These are phyloP conservation scores for Coccinonectria pachysandricola DNA, from an alignment of 2,329 filamentous ascomycete genomes.

Conservation along the genomic window DNA sequence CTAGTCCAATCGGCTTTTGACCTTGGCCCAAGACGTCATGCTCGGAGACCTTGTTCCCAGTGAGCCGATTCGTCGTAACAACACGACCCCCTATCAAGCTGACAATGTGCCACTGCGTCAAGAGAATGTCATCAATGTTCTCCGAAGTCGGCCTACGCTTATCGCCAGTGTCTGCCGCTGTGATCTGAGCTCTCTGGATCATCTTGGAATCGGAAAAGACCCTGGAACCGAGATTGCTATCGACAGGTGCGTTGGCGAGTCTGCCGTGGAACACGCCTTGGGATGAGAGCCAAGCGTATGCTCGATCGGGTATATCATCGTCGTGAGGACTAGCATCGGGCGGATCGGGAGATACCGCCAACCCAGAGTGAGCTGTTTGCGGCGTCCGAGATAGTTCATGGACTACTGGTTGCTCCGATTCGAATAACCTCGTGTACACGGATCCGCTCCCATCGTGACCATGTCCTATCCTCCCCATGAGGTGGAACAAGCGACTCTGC, in stretches of 20 bases:
- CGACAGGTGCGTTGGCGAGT: conserved; percentile 51
- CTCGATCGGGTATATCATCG: conserved; percentile 54
- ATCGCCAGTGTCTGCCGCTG: conserved; percentile 53
- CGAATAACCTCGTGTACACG: conserved; percentile 81
- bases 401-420: conserved; percentile 68
- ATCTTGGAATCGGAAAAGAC: conserved; percentile 73
- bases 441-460: conserved; percentile 72
- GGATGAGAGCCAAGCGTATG: conserved; percentile 83
- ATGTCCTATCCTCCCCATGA: conserved; percentile 66
- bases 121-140: conserved; percentile 64
- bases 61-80: conserved; percentile 77
- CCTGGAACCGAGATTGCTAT: conserved; percentile 55
- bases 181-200: conserved; percentile 63
- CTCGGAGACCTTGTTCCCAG: conserved; percentile 77
- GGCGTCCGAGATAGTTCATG: conserved; percentile 57
- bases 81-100: conserved; percentile 73
- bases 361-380: conserved; percentile 47
- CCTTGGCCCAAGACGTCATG: conserved; percentile 74
- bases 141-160: conserved; percentile 60
- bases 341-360: conserved; percentile 69
- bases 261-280: conserved; percentile 85
- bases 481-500: conserved; percentile 66
- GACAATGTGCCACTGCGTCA: conserved; percentile 92
- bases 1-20: conserved; percentile 71
- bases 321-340: conserved; percentile 46